Evolutionary conservation across 306 rosid genomes (phyloP).

Genomic region (barrel medic (Medicago truncatula)): DNA sequence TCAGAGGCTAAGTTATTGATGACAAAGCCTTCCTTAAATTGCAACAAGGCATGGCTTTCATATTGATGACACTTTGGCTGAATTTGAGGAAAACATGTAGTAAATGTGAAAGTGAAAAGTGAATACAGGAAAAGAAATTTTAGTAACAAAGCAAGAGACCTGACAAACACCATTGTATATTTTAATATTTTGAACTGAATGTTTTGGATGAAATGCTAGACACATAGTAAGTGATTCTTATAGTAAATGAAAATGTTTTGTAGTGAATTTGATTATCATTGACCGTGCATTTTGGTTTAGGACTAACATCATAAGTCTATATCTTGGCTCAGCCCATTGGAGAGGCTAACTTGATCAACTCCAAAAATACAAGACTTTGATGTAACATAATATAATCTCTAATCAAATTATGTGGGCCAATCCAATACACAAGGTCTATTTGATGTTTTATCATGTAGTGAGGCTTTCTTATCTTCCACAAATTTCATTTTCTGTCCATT

Average conservation of each 20-base stretch:
- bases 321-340: no score
- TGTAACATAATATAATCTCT: no score
- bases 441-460: no score
- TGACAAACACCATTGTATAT: constrained; percentile 22
- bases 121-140: constrained; percentile 6
- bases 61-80: not conserved
- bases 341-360: no score
- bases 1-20: constrained; percentile 10
- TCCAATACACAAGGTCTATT: no score
- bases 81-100: not conserved
- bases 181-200: not conserved
- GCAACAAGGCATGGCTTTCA: constrained; percentile 36
- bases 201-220: not conserved
- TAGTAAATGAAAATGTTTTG: not conserved
- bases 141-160: not conserved
- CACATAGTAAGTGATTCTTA: not conserved
- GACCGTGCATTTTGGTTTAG: no score
- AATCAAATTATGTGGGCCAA: no score
- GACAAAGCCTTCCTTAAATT: constrained; percentile 36
- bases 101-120: not conserved
- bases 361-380: no score
- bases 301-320: not conserved
- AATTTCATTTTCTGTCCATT: no score
- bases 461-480: no score
- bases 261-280: not conserved